Percentiles rank a stretch among this genome's conserved stretches.
phyloP scores from a whole-genome alignment of 345 rosid species.

The Boechera retrofracta region DNA sequence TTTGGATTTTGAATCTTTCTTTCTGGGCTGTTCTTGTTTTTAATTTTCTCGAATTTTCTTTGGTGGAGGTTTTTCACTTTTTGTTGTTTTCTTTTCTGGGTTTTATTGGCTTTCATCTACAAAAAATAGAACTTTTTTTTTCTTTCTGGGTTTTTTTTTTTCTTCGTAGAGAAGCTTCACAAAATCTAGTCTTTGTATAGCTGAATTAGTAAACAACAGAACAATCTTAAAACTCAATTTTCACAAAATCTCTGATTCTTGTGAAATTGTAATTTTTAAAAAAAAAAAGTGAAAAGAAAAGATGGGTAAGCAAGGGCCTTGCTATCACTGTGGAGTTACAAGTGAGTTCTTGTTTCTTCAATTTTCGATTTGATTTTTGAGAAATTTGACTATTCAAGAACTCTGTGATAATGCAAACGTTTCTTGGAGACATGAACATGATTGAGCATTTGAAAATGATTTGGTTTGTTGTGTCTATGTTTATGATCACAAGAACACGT shows the following conservation, averaged over 20 bases:
- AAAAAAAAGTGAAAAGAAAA: constrained; percentile 35
- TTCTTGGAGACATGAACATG: constrained; percentile 21
- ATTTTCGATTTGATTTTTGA: constrained; percentile 1
- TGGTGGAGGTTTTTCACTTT: constrained; percentile 16
- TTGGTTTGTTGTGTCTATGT: constrained; percentile 29
- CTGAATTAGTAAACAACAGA: constrained; percentile 41
- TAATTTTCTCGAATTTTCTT: constrained; percentile 23
- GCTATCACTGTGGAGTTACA: constrained; percentile 98
- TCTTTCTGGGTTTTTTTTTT: constrained; percentile 50
- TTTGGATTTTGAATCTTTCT: constrained; percentile 18
- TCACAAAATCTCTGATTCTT: constrained; percentile 21
- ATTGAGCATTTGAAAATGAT: constrained; percentile 18
- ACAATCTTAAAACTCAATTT: constrained; percentile 6
- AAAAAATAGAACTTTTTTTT: constrained; percentile 23
- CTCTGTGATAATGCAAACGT: constrained; percentile 40
- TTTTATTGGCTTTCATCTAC: constrained; percentile 34
- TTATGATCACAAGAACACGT: constrained; percentile 25
- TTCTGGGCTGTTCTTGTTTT: constrained; percentile 34
- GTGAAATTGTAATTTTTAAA: neutral
- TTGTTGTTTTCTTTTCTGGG: constrained; percentile 24
- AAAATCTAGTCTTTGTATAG: constrained; percentile 36
- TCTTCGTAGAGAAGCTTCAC: constrained; percentile 48
- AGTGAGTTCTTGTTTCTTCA: constrained; percentile 81
- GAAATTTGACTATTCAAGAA: neutral
- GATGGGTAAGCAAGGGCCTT: constrained; percentile 99